Base-by-base conservation (phyloP, 2,329 filamentous ascomycete genomes). In the Nothophaeocryptopus gaeumannii region DNA sequence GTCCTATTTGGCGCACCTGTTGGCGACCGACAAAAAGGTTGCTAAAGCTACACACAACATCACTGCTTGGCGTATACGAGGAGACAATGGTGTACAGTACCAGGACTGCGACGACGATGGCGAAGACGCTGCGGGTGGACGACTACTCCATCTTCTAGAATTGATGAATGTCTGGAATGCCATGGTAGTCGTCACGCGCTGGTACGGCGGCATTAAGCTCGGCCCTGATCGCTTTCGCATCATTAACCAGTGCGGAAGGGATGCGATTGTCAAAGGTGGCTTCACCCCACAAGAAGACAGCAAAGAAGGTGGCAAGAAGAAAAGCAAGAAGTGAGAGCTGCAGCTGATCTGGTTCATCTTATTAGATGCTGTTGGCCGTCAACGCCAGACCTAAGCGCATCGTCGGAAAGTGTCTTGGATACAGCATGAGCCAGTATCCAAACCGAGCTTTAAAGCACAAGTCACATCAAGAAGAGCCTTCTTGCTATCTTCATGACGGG, bases 71-170 rank as follows among this genome's bases (percentile, higher is more conserved):
- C 82, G 93, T 9, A 91, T 97, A 47, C 81, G 80, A 29, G 81
- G 80, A 0, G 62, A 70, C 0, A 72, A 74, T 5, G 78, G 56
- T 5, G 62, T 61, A 37, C 61, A 64, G n/a, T 89, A 85, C 59
- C 91, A 97, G 69, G 93, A 99, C 70, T 96, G 86, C 65, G 88
- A 99, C 63, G 93, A 99, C 63, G 93, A 99, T 67, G 93, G 93
- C 2, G 93, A 99, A 77, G 88, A 88, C 20, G 93, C 93, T 5
- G 93, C 93, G 0, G 93, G 93, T 0, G 84, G 86, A 0, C 79
- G 93, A 36, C 71, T 99, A 64, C 71, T 97, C 53, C 89, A 95
- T 72, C 74, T 99, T 29, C 86, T 99, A 84, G 90, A 96, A 74
- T 72, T 96, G 54, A 96, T 96, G 88, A 88, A 91, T 64, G 78